These are phyloP conservation scores for Puccinia brachypodii DNA, from an alignment of 1,284 basidiomycete genomes.

Conservation along the genomic window DNA sequence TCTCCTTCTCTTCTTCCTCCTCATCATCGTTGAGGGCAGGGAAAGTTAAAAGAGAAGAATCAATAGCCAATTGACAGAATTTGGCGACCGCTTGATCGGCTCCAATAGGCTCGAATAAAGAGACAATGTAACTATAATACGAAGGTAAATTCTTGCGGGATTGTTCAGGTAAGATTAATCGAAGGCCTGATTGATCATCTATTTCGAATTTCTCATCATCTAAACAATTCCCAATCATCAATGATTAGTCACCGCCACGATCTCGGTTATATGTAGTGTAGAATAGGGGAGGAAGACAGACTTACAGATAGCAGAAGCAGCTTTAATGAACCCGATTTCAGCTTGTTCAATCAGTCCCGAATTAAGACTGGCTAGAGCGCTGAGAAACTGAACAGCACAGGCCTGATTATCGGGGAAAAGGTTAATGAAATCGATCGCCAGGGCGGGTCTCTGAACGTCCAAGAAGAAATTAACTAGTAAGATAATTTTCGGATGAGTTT, in stretches of 20 bases:
- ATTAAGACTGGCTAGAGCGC: slow-evolving; percentile 68
- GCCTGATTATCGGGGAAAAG: slow-evolving; percentile 65
- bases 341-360: slow-evolving; percentile 75
- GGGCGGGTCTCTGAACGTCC: slow-evolving; percentile 66
- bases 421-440: slow-evolving; percentile 67
- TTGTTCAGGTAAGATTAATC: neutral
- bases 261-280: neutral
- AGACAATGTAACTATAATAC: slow-evolving; percentile 31
- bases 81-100: slow-evolving; percentile 27
- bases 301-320: slow-evolving; percentile 77
- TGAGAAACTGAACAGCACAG: slow-evolving; percentile 72
- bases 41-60: neutral
- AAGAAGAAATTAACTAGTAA: slow-evolving; percentile 70
- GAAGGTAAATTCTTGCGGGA: neutral
- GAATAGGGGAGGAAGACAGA: slow-evolving; percentile 54
- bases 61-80: slow-evolving; percentile 42
- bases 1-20: neutral
- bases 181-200: slow-evolving; percentile 41
- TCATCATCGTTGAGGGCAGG: neutral
- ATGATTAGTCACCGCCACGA: too few relatives aligned
- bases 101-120: slow-evolving; percentile 28
- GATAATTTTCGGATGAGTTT: slow-evolving; percentile 56
- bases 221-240: neutral
- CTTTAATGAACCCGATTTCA: slow-evolving; percentile 67
- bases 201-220: slow-evolving; percentile 44